Conservation (phyloP, 495 filamentous ascomycete species). For the Tetracladium marchalianum region DNA sequence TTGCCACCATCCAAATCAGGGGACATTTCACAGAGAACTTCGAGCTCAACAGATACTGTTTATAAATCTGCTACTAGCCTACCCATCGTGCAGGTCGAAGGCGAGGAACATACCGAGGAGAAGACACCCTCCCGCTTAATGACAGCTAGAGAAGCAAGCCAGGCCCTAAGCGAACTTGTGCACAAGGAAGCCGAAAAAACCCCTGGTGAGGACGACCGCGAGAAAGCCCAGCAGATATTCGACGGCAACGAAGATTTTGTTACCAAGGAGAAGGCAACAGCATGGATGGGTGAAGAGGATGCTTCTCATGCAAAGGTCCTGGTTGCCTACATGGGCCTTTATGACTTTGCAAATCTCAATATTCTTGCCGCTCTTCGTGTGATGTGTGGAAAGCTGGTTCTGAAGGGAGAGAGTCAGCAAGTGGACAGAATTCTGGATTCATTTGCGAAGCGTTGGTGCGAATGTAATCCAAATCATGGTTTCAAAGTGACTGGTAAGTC, state of each 20-base stretch:
- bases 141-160: conserved; percentile 18
- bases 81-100: conserved; percentile 37
- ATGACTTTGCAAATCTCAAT: conserved; percentile 75
- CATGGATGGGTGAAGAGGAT: conserved; percentile 79
- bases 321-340: conserved; percentile 84
- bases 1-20: conserved; percentile 33
- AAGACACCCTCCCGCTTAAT: conserved; percentile 1
- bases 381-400: conserved; percentile 71
- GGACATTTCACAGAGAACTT: conserved; percentile 25
- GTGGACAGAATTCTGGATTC: conserved; percentile 88
- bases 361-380: conserved; percentile 70
- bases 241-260: conserved; percentile 78
- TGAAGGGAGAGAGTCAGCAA: conserved; percentile 93
- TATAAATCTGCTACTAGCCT: conserved; percentile 37
- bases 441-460: conserved; percentile 83
- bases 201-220: conserved; percentile 34
- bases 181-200: conserved; percentile 23
- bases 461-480: conserved; percentile 87
- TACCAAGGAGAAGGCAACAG: conserved; percentile 64
- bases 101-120: conserved; percentile 17
- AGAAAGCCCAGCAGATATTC: conserved; percentile 72
- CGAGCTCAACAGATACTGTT: conserved; percentile 20
- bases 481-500: conserved; percentile 78
- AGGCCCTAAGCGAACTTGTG: conserved; percentile 37
- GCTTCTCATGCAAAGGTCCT: conserved; percentile 54